Evolutionary conservation across 371 early-diverging fungal species (phyloP).

Genomic region (Syncephalastrum sp.): DNA sequence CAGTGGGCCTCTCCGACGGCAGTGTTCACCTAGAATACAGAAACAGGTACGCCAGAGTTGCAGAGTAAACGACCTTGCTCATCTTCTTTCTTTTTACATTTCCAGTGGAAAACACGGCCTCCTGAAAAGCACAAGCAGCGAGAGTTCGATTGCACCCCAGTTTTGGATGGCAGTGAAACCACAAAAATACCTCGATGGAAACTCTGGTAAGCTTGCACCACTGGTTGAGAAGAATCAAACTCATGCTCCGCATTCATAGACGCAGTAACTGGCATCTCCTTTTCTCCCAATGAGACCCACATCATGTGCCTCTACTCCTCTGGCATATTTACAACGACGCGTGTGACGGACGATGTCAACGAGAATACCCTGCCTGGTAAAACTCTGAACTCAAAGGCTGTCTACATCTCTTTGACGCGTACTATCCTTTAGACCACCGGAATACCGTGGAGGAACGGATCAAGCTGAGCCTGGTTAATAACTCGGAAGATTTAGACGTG

Average conservation of each 20-base stretch:
- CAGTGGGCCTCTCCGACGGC: slow-evolving; percentile 44
- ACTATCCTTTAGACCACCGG: slow-evolving; percentile 3
- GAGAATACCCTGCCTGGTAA: background rate
- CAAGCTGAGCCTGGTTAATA: slow-evolving; percentile 31
- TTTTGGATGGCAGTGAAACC: slow-evolving; percentile 28
- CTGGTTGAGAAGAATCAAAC: background rate
- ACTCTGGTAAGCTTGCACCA: slow-evolving; percentile 8
- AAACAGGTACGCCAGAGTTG: slow-evolving; percentile 5
- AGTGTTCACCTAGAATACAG: slow-evolving; percentile 32
- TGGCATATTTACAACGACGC: slow-evolving; percentile 23
- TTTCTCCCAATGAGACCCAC: slow-evolving; percentile 48
- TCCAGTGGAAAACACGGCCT: slow-evolving; percentile 3
- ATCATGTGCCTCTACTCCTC: slow-evolving; percentile 32
- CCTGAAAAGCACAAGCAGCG: background rate
- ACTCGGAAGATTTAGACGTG: slow-evolving; percentile 33
- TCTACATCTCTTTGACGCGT: too few relatives aligned
- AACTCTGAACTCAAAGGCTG: too few relatives aligned
- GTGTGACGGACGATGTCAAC: slow-evolving; percentile 21
- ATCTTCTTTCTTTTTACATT: too few relatives aligned
- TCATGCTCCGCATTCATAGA: slow-evolving; percentile 11
- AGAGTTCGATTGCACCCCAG: slow-evolving; percentile 3
- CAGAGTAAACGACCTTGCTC: too few relatives aligned
- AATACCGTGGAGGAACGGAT: slow-evolving; percentile 11
- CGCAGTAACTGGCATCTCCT: slow-evolving; percentile 23
- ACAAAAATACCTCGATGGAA: slow-evolving; percentile 9